Evolutionary conservation across 2,329 filamentous ascomycete species (phyloP).

Genomic region (Monilinia vaccinii-corymbosi): DNA sequence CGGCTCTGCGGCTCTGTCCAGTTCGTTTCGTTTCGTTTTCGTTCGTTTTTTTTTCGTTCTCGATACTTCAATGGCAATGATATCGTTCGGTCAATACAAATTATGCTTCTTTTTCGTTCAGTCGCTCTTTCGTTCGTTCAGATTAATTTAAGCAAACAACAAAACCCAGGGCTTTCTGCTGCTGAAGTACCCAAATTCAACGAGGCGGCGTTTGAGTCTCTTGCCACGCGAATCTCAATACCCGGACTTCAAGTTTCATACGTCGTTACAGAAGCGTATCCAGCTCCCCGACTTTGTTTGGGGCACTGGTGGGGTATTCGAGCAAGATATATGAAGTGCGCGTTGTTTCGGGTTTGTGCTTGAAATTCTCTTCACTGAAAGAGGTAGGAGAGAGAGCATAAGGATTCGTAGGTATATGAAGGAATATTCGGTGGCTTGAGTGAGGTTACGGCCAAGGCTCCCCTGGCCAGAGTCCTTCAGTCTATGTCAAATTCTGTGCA

Average conservation of each 20-base stretch:
- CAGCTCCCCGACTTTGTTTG: background rate
- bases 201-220: background rate
- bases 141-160: background rate
- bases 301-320: background rate
- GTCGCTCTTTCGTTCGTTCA: background rate
- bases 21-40: background rate
- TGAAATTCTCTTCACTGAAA: background rate
- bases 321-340: background rate
- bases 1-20: background rate
- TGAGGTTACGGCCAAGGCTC: background rate
- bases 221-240: background rate
- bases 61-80: background rate
- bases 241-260: slow-evolving; percentile 1
- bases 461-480: background rate
- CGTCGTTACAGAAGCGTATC: background rate
- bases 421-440: background rate
- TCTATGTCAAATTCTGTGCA: no score
- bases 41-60: background rate
- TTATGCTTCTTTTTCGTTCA: background rate
- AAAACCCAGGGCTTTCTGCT: background rate
- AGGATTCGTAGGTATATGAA: background rate
- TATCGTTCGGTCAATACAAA: background rate
- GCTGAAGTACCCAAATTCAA: slow-evolving; percentile 1
- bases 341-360: background rate
- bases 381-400: background rate